Evolutionary conservation across 352 stramenopile genomes (phyloP), one percentile per base, ranked within the genome.

Genomic region (Phytophthora boehmeriae): DNA sequence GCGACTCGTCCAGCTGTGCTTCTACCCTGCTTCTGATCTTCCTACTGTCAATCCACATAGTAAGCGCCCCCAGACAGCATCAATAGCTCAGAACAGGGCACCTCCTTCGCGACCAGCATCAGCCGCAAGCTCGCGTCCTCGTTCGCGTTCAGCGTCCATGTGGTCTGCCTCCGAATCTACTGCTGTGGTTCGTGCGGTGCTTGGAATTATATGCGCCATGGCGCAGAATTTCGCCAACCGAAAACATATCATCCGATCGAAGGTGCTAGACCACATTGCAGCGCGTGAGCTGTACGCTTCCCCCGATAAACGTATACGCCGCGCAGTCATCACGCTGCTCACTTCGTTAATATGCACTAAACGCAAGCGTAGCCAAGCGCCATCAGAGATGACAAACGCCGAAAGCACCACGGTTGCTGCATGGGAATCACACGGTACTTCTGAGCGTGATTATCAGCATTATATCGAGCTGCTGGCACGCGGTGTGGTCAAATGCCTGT

Each of bases 381-480:
- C 48, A 11, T 20, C 8, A 14, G 19, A 51, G 2, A 5, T 16
- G 17, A 46, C 17, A 20, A 10, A 13, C 9, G 17, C 35, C 4
- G 64, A 64, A 35, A 59, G 32, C 44, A 2, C 52, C 38, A 20
- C 19, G 14, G 42, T 16, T 25, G 13, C 47, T 22, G 9, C 46
- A 1, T 35, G 11, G 20, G 52, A 39, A 25, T 22, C 28, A 30
- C 45, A 44, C 25, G 36, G 60, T 35, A 9, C 44, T 30, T 51
- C 51, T 0, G 76, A 83, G 46, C 51, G 66, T 30, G 74, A 90
- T 38, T 88, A 88, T 48, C 78, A 83, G 58, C 79, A 87, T 51
- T 89, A 91, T 58, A 85, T 91, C 38, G 81, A 93, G 30, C 61
- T 93, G 1, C 60, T 91, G 5, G 81, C 83, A 0, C 74, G 82